These are phyloP conservation scores for Tetrastigma voinierianum DNA, from an alignment of 164 flowering plant genomes.

Conservation along the genomic window DNA sequence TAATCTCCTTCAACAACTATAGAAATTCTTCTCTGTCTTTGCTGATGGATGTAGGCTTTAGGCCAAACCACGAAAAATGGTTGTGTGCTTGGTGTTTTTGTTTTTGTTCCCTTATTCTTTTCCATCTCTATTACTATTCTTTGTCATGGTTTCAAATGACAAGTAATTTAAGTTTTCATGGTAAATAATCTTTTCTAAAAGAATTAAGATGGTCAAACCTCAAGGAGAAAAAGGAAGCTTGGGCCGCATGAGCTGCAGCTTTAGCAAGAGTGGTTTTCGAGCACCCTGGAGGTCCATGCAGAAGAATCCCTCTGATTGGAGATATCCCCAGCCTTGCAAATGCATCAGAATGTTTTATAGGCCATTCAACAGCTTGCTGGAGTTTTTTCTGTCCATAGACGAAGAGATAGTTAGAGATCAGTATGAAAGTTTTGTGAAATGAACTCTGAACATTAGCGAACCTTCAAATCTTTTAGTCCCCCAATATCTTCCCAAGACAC, in stretches of 20 bases:
- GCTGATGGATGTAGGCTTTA: no score
- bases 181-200: neutral
- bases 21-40: no score
- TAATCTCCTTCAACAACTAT: no score
- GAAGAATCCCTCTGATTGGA: conserved; percentile 82
- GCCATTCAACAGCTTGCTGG: conserved; percentile 97
- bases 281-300: conserved; percentile 99
- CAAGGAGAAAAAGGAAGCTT: conserved; percentile 84
- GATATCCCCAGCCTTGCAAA: conserved; percentile 77
- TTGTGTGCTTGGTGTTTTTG: no score
- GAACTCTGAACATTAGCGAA: conserved; percentile 17
- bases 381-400: conserved; percentile 68
- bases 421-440: neutral
- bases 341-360: conserved; percentile 75
- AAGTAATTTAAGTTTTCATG: neutral
- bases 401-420: neutral
- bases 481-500: conserved; percentile 97
- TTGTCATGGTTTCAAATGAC: neutral
- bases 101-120: no score
- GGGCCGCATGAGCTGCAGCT: conserved; percentile 96
- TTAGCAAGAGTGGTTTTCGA: conserved; percentile 96
- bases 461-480: conserved; percentile 85
- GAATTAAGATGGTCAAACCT: conserved; percentile 43
- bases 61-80: no score
- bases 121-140: no score